A percentile compares a stretch with the other conserved stretches of the same genome.
These are phyloP conservation scores for Ligustrum vulgare DNA, from an alignment of 257 asterid genomes.

Conservation along the genomic window DNA sequence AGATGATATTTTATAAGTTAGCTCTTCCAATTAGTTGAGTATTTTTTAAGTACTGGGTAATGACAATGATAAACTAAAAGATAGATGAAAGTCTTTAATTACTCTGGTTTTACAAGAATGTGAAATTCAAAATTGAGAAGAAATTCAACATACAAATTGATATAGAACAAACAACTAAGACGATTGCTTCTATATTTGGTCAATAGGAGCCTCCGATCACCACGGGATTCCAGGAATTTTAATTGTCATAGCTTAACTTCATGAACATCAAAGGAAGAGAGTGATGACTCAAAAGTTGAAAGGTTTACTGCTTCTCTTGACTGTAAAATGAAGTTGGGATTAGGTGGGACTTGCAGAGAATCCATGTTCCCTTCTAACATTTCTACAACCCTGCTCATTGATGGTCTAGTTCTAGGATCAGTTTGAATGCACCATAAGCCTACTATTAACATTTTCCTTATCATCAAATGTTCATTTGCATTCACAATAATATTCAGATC, in stretches of 20 bases:
- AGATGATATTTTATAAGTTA: not conserved
- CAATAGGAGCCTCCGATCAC: not conserved
- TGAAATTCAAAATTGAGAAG: not conserved
- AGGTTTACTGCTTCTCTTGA: not conserved
- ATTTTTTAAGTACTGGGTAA: not conserved
- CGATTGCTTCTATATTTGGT: not conserved
- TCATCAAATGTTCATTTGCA: conserved; percentile 17
- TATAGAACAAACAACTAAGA: not conserved
- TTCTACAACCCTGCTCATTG: conserved; percentile 29
- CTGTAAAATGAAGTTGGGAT: conserved; percentile 21
- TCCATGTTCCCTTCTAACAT: conserved; percentile 33
- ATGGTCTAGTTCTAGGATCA: conserved; percentile 24
- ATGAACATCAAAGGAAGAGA: not conserved
- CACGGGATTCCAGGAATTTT: not conserved
- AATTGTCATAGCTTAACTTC: not conserved
- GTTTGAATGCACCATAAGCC: conserved; percentile 41
- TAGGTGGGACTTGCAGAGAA: conserved; percentile 29
- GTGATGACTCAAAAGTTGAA: conserved; percentile 3
- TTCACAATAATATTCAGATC: not conserved
- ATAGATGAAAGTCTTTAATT: not conserved
- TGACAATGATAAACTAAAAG: not conserved
- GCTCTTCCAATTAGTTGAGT: too few species aligned
- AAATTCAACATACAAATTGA: not conserved
- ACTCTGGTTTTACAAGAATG: not conserved
- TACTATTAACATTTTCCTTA: conserved; percentile 24